Evolutionary conservation across 2,329 filamentous ascomycete species (phyloP).

Genomic region (Colletotrichum liriopes): DNA sequence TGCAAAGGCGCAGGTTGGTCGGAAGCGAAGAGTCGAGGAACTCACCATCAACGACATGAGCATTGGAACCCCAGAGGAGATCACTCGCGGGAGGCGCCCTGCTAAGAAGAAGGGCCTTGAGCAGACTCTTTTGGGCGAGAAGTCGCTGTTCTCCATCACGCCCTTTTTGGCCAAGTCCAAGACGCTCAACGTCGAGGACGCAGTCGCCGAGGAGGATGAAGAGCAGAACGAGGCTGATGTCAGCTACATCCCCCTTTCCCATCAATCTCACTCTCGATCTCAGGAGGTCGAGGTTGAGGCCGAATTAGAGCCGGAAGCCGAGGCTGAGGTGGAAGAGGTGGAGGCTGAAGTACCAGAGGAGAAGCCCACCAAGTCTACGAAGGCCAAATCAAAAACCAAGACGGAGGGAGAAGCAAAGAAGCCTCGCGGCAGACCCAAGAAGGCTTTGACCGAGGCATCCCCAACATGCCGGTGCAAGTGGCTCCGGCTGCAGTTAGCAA

Average conservation of each 20-base stretch:
- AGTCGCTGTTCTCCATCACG: slow-evolving; percentile 94
- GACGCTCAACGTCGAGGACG: slow-evolving; percentile 58
- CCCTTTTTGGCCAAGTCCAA: slow-evolving; percentile 88
- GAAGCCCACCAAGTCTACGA: slow-evolving; percentile 43
- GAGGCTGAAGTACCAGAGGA: slow-evolving; percentile 37
- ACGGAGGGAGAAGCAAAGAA: slow-evolving; percentile 49
- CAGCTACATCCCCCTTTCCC: slow-evolving; percentile 40
- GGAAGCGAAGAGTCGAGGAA: slow-evolving; percentile 64
- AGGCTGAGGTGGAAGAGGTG: slow-evolving; percentile 15
- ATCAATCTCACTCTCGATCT: slow-evolving; percentile 24
- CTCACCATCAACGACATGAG: slow-evolving; percentile 61
- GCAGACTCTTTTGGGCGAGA: slow-evolving; percentile 80
- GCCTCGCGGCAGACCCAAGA: slow-evolving; percentile 63
- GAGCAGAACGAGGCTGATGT: slow-evolving; percentile 48
- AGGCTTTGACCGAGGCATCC: slow-evolving; percentile 62
- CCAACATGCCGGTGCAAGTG: slow-evolving; percentile 56
- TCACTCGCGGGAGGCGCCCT: slow-evolving; percentile 58
- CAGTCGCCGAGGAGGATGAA: slow-evolving; percentile 53
- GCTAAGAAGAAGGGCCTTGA: slow-evolving; percentile 72
- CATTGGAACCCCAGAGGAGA: slow-evolving; percentile 63
- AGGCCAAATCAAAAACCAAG: slow-evolving; percentile 47
- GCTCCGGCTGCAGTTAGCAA: slow-evolving; percentile 43
- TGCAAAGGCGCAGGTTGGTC: slow-evolving; percentile 52
- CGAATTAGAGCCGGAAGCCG: slow-evolving; percentile 1
- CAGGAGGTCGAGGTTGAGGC: slow-evolving; percentile 34